Conservation (phyloP, 2,329 filamentous ascomycete genomes). For the Fusarium euwallaceae region DNA sequence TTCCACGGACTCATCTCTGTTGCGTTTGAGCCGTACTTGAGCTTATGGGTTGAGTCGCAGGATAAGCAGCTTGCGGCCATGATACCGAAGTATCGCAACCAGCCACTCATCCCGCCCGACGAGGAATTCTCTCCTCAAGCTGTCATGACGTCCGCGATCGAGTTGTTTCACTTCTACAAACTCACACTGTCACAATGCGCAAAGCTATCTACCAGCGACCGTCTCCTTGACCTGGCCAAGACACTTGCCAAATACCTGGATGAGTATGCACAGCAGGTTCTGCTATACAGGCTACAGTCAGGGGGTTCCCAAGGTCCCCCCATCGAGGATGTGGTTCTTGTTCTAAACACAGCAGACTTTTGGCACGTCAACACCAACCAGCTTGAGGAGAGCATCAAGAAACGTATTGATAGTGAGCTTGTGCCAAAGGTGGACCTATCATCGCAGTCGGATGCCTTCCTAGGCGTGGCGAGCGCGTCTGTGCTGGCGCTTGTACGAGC, state of each 20-base stretch:
- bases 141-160: slow-evolving; percentile 93
- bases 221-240: slow-evolving; percentile 85
- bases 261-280: slow-evolving; percentile 92
- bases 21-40: slow-evolving; percentile 97
- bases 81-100: slow-evolving; percentile 88
- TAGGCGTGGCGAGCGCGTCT: slow-evolving; percentile 91
- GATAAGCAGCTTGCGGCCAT: slow-evolving; percentile 87
- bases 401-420: slow-evolving; percentile 85
- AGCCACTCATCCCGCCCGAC: slow-evolving; percentile 83
- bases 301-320: slow-evolving; percentile 66
- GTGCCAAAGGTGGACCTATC: slow-evolving; percentile 85
- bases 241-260: slow-evolving; percentile 94
- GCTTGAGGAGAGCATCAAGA: slow-evolving; percentile 93
- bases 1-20: slow-evolving; percentile 95
- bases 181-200: slow-evolving; percentile 93
- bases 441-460: slow-evolving; percentile 93
- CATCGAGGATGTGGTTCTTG: slow-evolving; percentile 83
- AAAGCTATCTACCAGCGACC: slow-evolving; percentile 91
- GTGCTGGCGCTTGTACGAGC: slow-evolving; percentile 86
- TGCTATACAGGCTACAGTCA: slow-evolving; percentile 76
- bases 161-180: slow-evolving; percentile 97
- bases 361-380: slow-evolving; percentile 95
- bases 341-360: slow-evolving; percentile 97
- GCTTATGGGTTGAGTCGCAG: slow-evolving; percentile 96
- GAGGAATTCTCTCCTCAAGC: slow-evolving; percentile 93